Evolutionary conservation across 2,329 filamentous ascomycete species (phyloP).

Genomic region (Cladophialophora immunda): DNA sequence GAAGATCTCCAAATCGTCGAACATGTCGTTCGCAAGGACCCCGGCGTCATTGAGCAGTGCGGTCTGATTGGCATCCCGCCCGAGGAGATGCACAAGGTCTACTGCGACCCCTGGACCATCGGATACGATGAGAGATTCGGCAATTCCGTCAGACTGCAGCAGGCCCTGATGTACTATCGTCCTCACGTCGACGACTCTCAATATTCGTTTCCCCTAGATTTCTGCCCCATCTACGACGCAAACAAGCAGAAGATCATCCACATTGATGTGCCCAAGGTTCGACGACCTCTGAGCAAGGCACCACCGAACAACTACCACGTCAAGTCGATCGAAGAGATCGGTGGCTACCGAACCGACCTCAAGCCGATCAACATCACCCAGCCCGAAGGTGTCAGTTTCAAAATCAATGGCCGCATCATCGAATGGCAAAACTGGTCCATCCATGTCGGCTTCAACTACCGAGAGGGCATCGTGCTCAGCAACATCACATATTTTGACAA

Average conservation of each 20-base stretch:
- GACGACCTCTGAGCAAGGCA: slow-evolving; percentile 76
- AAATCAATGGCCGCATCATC: slow-evolving; percentile 74
- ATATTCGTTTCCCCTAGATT: slow-evolving; percentile 91
- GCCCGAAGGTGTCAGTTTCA: slow-evolving; percentile 88
- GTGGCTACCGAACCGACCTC: slow-evolving; percentile 78
- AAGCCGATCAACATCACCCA: slow-evolving; percentile 91
- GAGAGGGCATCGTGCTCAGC: slow-evolving; percentile 88
- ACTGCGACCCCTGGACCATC: slow-evolving; percentile 96
- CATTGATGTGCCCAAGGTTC: slow-evolving; percentile 82
- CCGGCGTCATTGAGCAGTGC: slow-evolving; percentile 91
- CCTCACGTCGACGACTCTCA: slow-evolving; percentile 85
- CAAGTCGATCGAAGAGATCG: slow-evolving; percentile 73
- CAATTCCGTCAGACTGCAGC: slow-evolving; percentile 79
- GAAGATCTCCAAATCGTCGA: slow-evolving; percentile 88
- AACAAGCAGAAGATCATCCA: slow-evolving; percentile 80
- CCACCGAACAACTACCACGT: slow-evolving; percentile 82
- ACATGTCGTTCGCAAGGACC: slow-evolving; percentile 75
- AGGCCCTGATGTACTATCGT: slow-evolving; percentile 95
- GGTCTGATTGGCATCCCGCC: slow-evolving; percentile 79
- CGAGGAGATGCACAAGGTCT: slow-evolving; percentile 92
- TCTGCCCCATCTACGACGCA: slow-evolving; percentile 89
- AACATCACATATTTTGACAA: slow-evolving; percentile 92
- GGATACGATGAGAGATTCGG: slow-evolving; percentile 92
- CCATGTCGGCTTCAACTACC: slow-evolving; percentile 94
- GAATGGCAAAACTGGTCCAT: slow-evolving; percentile 95